phyloP scores from a whole-genome alignment of 73 alveolate species.

The Tetrahymena borealis region DNA sequence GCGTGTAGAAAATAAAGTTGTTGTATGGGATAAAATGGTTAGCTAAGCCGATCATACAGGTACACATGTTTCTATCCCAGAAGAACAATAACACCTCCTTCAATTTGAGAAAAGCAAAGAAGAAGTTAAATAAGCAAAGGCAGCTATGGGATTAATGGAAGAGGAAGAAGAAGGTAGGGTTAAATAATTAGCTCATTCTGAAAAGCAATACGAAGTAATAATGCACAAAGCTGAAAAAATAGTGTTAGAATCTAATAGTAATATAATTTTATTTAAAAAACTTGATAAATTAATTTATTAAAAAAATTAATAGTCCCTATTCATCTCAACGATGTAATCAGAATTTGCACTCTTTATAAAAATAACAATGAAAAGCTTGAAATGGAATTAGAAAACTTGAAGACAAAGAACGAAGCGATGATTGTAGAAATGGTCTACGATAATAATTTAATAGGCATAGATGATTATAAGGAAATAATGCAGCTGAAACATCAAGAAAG shows the following conservation, averaged over 20 bases:
- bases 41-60: not conserved
- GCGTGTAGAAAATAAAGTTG: slow-evolving; percentile 27
- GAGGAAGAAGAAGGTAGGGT: not conserved
- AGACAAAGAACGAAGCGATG: not conserved
- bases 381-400: not conserved
- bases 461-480: not conserved
- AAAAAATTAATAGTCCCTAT: not conserved
- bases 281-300: not conserved
- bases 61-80: not conserved
- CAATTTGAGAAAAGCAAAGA: not conserved
- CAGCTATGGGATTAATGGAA: too few relatives aligned
- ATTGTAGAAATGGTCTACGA: not conserved
- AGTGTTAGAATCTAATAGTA: not conserved
- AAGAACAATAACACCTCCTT: not conserved
- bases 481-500: not conserved
- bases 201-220: not conserved
- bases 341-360: not conserved
- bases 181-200: not conserved
- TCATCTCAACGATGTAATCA: not conserved
- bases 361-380: not conserved
- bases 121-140: not conserved
- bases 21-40: slow-evolving; percentile 26
- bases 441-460: not conserved
- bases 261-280: not conserved
- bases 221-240: not conserved